These are phyloP conservation scores for Aureobasidium lini DNA, from an alignment of 2,329 filamentous ascomycete genomes.

Conservation along the genomic window DNA sequence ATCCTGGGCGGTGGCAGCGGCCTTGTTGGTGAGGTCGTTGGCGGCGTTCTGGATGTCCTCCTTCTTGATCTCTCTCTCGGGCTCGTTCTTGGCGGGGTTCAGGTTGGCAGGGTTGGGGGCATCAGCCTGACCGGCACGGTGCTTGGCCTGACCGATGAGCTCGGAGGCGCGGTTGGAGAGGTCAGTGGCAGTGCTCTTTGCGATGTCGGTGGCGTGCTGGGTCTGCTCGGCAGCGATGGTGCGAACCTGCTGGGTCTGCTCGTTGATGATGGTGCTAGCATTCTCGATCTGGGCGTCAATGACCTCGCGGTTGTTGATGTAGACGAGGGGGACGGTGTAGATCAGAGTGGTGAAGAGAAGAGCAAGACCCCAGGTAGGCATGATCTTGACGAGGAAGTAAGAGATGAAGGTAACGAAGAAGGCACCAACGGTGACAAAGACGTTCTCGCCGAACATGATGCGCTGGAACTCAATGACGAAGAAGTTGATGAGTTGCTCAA, in stretches of 20 bases:
- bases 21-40: conserved; percentile 12
- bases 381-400: conserved; percentile 59
- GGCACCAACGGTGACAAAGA: conserved; percentile 51
- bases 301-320: conserved; percentile 57
- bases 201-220: conserved; percentile 48
- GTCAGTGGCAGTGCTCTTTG: conserved; percentile 53
- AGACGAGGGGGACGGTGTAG: conserved; percentile 55
- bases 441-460: conserved; percentile 58
- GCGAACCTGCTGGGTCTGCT: conserved; percentile 53
- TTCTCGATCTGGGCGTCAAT: conserved; percentile 55
- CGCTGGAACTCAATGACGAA: conserved; percentile 62
- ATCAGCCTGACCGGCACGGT: conserved; percentile 19
- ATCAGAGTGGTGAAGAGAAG: conserved; percentile 49
- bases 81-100: conserved; percentile 16
- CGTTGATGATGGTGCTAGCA: conserved; percentile 45
- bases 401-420: conserved; percentile 52
- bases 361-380: conserved; percentile 57
- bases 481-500: conserved; percentile 60
- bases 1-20: not conserved
- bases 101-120: conserved; percentile 17
- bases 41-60: conserved; percentile 20
- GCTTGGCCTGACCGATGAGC: conserved; percentile 37
- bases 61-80: conserved; percentile 14
- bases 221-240: conserved; percentile 55
- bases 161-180: conserved; percentile 55